Base-by-base conservation (phyloP, 2,329 filamentous ascomycete species). In the Incumbomyces lentus region DNA sequence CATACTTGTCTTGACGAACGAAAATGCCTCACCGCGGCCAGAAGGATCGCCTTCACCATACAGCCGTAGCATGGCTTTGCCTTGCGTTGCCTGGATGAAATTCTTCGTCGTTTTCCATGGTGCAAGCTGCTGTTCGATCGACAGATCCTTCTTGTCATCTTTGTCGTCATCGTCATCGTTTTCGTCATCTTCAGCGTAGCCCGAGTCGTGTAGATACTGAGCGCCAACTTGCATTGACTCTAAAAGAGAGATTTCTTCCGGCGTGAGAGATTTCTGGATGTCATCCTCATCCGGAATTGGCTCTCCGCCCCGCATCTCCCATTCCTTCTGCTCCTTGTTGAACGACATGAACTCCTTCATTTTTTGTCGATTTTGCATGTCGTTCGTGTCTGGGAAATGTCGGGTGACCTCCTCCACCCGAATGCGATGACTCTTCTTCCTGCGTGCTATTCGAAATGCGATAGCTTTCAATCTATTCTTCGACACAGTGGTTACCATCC, bases 401-500 rank as follows among this genome's bases (percentile, higher is more conserved):
- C 81, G 84, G 2, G 89, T 95, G 32, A 98, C 84, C 58, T 90
- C 86, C n/a, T 78, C 79, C 13, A 94, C 78, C 17, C 81, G 81
- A 18, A 88, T 76, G 37, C 79, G 75, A 50, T 81, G 71, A 19
- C 82, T 77, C 14, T 78, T 72, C 57, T 82, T 87, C 58, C 86
- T 85, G 52, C 82, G 78, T 58, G 94, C 86, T 62, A 95, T 81
- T 42, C 92, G 84, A 63, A 87, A 95, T 0, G 88, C 85, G 33
- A 98, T 81, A 82, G 95, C 95, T 70, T 92, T 95, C 65, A 98
- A 81, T 31, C 92, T 81, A 64, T 92, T 94, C 71, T 98, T 98
- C 31, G 86, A 83, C n/a, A 90, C 88, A 48, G 93, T 95, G 0
- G 92, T 98, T 26, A 96, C 90, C 64, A 92, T 94, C 51, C 92